phyloP scores from a whole-genome alignment of 2,329 filamentous ascomycete genomes.

The Xylaria digitata region DNA sequence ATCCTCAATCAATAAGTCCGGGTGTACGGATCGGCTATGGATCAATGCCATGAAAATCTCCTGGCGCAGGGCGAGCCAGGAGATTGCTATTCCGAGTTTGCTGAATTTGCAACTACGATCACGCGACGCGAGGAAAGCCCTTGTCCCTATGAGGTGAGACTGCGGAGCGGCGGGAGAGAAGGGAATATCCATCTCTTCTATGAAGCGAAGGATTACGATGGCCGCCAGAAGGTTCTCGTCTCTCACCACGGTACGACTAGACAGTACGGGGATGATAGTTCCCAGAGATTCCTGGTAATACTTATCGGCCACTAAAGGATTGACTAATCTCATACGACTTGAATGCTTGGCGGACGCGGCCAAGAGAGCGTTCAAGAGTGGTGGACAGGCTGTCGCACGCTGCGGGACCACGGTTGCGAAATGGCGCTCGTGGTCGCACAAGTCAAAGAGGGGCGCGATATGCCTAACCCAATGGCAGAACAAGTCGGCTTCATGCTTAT shows the following conservation, averaged over 20 bases:
- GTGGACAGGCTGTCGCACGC: conserved; percentile 15
- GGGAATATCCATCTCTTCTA: conserved; percentile 21
- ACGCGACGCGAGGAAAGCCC: conserved; percentile 15
- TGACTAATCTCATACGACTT: conserved; percentile 6
- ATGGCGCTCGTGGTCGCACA: conserved; percentile 22
- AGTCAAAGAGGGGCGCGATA: conserved; percentile 21
- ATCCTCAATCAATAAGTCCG: conserved; percentile 17
- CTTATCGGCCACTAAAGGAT: conserved; percentile 11
- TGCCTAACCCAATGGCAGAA: conserved; percentile 17
- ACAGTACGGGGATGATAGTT: conserved; percentile 18
- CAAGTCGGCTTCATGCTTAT: conserved; percentile 16
- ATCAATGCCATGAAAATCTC: conserved; percentile 19
- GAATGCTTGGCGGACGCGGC: conserved; percentile 20
- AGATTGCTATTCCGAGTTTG: conserved; percentile 12
- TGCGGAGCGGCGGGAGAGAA: conserved; percentile 16
- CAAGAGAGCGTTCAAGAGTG: conserved; percentile 14
- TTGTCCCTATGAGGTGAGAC: conserved; percentile 19
- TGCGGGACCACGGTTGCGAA: conserved; percentile 23
- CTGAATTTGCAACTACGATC: conserved; percentile 12
- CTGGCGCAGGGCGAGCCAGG: conserved; percentile 21
- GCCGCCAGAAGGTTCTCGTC: conserved; percentile 19
- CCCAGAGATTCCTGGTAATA: conserved; percentile 15
- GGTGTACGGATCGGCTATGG: conserved; percentile 20
- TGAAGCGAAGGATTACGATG: conserved; percentile 19
- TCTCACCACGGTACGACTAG: not conserved